Conservation (phyloP, 305 asterid genomes). For the Salvia sclarea region DNA sequence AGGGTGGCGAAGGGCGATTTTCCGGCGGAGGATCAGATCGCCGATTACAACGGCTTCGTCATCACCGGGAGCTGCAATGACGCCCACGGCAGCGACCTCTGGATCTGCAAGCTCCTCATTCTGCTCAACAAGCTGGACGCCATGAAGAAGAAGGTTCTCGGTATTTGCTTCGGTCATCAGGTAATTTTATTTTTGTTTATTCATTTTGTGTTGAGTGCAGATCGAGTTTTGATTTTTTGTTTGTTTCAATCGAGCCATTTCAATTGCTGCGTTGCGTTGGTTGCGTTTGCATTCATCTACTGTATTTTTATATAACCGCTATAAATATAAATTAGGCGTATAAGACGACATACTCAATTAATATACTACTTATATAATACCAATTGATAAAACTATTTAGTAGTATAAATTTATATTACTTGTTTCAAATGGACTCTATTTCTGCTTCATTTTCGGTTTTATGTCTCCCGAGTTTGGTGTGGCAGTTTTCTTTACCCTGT, state of each 20-base stretch:
- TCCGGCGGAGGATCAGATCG: constrained; percentile 63
- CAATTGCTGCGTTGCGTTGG: constrained; percentile 8
- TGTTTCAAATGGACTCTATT: constrained; percentile 27
- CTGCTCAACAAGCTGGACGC: constrained; percentile 59
- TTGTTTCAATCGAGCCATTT: constrained; percentile 16
- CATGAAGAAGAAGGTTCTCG: constrained; percentile 71
- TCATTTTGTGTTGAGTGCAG: neutral
- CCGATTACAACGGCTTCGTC: constrained; percentile 62
- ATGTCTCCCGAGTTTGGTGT: constrained; percentile 12
- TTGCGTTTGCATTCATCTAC: neutral
- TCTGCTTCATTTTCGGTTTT: constrained; percentile 29
- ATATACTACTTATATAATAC: no score
- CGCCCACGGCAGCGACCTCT: constrained; percentile 72
- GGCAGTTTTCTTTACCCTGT: constrained; percentile 14
- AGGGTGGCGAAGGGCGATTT: constrained; percentile 58
- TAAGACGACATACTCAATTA: neutral
- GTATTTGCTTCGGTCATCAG: constrained; percentile 91
- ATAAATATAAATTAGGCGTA: neutral
- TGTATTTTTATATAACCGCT: neutral
- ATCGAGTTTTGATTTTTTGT: constrained; percentile 12
- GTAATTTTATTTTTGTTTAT: constrained; percentile 27
- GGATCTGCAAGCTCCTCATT: constrained; percentile 63
- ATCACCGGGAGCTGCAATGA: constrained; percentile 83
- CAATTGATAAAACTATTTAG: no score
- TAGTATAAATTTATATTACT: no score